phyloP scores from a whole-genome alignment of 2,329 filamentous ascomycete genomes.

The Ophioceras dolichostomum region DNA sequence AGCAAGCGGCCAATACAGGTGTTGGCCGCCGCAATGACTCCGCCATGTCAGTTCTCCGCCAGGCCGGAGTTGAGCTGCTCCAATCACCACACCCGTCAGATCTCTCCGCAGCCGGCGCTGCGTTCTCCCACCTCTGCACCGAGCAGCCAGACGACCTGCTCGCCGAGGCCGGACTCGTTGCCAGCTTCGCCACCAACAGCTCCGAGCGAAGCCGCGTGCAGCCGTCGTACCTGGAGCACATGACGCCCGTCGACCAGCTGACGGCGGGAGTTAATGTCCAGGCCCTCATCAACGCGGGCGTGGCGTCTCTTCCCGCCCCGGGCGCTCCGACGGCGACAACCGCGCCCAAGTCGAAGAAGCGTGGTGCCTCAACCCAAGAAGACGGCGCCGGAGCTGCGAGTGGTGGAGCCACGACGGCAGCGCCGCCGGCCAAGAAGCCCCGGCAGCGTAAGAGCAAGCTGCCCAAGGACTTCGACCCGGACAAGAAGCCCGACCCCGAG shows the following conservation, averaged over 20 bases:
- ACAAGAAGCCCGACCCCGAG: conserved; percentile 76
- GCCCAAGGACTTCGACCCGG: conserved; percentile 63
- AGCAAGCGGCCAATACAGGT: conserved; percentile 29
- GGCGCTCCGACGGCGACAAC: conserved; percentile 17
- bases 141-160: conserved; percentile 55
- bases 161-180: conserved; percentile 73
- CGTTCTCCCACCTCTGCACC: conserved; percentile 61
- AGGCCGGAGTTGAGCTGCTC: conserved; percentile 73
- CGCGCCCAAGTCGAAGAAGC: conserved; percentile 29
- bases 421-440: conserved; percentile 35
- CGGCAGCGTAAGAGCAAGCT: conserved; percentile 44
- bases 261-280: conserved; percentile 47
- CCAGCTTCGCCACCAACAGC: conserved; percentile 57
- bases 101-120: conserved; percentile 56
- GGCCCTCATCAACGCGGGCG: conserved; percentile 52
- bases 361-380: too few species aligned
- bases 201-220: conserved; percentile 42
- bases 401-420: conserved; percentile 8
- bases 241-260: conserved; percentile 50
- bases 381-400: conserved; percentile 21
- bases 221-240: conserved; percentile 41
- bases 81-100: conserved; percentile 61
- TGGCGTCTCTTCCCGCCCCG: conserved; percentile 35
- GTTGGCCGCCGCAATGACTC: neutral
- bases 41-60: conserved; percentile 54